A percentile compares a stretch with the other conserved stretches of the same genome.
Conservation (phyloP, 805 yeast species). For the Schwanniomyces pseudopolymorphus region DNA sequence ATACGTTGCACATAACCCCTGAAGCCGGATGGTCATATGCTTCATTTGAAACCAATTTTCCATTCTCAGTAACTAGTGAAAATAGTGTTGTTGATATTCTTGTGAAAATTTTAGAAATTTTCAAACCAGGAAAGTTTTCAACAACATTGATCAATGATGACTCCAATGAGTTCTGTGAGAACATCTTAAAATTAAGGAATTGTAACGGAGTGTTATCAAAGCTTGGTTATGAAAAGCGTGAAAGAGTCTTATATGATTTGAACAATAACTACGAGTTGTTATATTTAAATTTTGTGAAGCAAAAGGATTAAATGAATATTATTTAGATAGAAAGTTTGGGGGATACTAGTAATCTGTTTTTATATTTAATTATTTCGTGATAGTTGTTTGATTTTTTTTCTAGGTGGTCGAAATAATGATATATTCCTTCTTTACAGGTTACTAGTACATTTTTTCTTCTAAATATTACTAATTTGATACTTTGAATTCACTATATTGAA, state of each 20-base stretch:
- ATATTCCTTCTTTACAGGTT: neutral
- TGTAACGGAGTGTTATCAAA: constrained; percentile 29
- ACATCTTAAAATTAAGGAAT: constrained; percentile 9
- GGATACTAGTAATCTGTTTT: constrained; percentile 14
- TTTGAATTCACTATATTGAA: neutral
- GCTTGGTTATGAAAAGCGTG: constrained; percentile 56
- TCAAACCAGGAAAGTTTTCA: constrained; percentile 77
- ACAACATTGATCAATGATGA: constrained; percentile 38
- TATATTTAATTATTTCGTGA: constrained; percentile 1
- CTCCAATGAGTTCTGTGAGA: constrained; percentile 11
- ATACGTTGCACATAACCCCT: constrained; percentile 92
- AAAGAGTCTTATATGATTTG: constrained; percentile 71
- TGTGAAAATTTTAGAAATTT: constrained; percentile 56
- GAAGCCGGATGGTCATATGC: constrained; percentile 95
- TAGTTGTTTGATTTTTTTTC: constrained; percentile 3
- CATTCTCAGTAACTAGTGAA: constrained; percentile 37
- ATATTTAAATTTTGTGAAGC: constrained; percentile 61
- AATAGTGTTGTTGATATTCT: constrained; percentile 56
- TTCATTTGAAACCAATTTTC: constrained; percentile 87
- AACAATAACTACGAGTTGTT: constrained; percentile 67
- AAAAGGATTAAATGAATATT: neutral
- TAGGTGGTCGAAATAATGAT: constrained; percentile 4
- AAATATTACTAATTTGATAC: constrained; percentile 1
- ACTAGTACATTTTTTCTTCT: constrained; percentile 3
- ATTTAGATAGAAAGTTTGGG: constrained; percentile 14